Percentiles rank a stretch among this genome's conserved stretches.
Conservation (phyloP, 2,329 filamentous ascomycete species). For the Pseudogymnoascus sp. region DNA sequence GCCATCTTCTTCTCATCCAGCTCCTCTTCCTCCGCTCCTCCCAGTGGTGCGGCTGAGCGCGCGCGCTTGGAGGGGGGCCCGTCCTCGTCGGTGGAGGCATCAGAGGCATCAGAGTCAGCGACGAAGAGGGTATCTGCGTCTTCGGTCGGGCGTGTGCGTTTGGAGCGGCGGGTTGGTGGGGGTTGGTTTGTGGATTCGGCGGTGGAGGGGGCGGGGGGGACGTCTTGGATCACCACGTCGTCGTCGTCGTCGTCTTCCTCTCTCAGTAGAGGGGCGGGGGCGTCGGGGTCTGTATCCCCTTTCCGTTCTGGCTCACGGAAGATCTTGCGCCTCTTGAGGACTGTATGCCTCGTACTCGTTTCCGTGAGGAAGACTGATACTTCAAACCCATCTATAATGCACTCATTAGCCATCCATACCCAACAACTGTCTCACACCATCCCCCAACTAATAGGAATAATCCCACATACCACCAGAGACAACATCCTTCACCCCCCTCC, state of each 20-base stretch:
- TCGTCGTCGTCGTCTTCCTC: conserved; percentile 21
- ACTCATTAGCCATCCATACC: neutral
- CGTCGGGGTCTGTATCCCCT: conserved; percentile 30
- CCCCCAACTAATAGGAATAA: too few relatives aligned
- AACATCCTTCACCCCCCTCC: conserved; percentile 71
- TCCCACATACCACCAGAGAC: conserved; percentile 62
- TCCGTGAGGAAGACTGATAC: conserved; percentile 91
- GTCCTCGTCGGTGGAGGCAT: conserved; percentile 20
- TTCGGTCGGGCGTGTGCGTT: conserved; percentile 22
- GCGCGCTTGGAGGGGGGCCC: conserved; percentile 39
- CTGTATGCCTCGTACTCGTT: conserved; percentile 71
- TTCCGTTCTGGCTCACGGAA: conserved; percentile 51
- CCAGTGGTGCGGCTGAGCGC: conserved; percentile 29
- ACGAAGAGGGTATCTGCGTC: conserved; percentile 16
- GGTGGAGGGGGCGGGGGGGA: conserved; percentile 21
- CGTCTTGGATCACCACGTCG: conserved; percentile 19
- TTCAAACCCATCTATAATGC: conserved; percentile 73
- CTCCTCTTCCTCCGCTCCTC: conserved; percentile 25
- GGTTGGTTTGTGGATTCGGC: conserved; percentile 11
- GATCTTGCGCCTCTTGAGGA: conserved; percentile 77
- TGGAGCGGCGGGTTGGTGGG: conserved; percentile 20
- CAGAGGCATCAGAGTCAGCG: neutral
- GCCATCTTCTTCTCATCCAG: conserved; percentile 87
- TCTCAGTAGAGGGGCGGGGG: conserved; percentile 16
- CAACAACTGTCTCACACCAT: too few relatives aligned